Base-by-base conservation (phyloP, 176 grass and related monocot genomes). In the Aegilops speltoides region DNA sequence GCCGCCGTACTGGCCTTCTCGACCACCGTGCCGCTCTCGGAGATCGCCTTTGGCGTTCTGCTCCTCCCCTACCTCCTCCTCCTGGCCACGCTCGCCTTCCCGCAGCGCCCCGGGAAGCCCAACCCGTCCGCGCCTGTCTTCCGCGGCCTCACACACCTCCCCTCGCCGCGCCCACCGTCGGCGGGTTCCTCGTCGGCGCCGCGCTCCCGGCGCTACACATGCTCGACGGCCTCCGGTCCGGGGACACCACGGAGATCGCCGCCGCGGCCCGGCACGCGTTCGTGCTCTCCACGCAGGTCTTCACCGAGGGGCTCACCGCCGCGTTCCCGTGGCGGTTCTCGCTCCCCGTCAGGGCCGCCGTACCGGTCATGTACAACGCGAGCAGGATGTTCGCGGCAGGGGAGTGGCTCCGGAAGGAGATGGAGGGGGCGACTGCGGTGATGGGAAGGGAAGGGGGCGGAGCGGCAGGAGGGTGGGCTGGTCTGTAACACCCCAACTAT, bases 251-350 rank as follows among this genome's bases (percentile, higher is more conserved):
- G 4, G 88, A 83, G 0, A 78, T 95, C 29, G 67, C 63, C 45
- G 86, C 79, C 23, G 87, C 91, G 1, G 77, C 89, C 0, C 95
- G 91, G 64, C 93, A 98, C 86, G 83, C 87, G 34, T 98, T 98
- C 85, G 93, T 98, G 68, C 89, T 98, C 61, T 38, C 85, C 38
- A 73, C 89, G 32, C 93, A 98, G 91, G 88, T 92, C n/a, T 95
- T 98, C 80, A 83, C 91, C 12, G 91, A 98, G 93, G 91, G 93
- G 73, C 6, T 98, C 61, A 56, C 70, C 1, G 84, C 86, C 5
- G 88, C 93, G n/a, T 95, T 86, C 56, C 84, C 84, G 0, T 60
- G 82, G 13, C 52, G 69, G 34, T 98, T 98, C 86, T 95, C 95
- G 32, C 87, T 95, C 76, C 95, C 95, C 40, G 79, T 89, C 3